Conservation (phyloP, 129 eudicot genomes). For the Sambucus nigra region DNA sequence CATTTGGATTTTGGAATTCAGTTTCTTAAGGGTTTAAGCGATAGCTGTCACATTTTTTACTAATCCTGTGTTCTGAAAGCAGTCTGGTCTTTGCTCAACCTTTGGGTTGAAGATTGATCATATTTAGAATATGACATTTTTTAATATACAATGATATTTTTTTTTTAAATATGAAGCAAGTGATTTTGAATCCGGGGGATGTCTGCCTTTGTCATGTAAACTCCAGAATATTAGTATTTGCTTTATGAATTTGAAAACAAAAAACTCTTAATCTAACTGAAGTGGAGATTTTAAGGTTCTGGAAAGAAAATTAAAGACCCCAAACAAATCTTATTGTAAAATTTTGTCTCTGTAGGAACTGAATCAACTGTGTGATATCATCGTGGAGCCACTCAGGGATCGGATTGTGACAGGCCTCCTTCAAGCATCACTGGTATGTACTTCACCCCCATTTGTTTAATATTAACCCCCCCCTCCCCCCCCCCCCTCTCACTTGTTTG, state of each 20-base stretch:
- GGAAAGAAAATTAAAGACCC: no score
- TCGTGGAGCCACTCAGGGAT: constrained; percentile 86
- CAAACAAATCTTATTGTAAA: no score
- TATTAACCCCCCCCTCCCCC: not conserved
- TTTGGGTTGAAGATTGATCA: constrained; percentile 1
- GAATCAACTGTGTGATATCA: constrained; percentile 79
- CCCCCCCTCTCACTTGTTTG: not conserved
- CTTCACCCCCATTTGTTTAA: no score
- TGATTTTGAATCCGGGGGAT: constrained; percentile 1
- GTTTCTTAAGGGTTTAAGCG: not conserved
- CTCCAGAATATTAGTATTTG: no score
- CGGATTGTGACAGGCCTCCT: constrained; percentile 92
- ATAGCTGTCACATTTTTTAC: not conserved
- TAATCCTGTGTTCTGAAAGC: not conserved
- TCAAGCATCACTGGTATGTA: constrained; percentile 81
- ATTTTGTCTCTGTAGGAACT: constrained; percentile 87
- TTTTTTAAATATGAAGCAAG: not conserved
- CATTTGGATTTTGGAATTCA: no score
- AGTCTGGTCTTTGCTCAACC: not conserved
- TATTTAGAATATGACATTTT: not conserved
- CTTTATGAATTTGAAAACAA: no score
- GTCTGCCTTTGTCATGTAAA: no score
- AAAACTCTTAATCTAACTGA: no score
- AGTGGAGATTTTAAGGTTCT: no score
- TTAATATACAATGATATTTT: not conserved